phyloP scores from a whole-genome alignment of 139 green algal genomes.

The Picochlorum sp. region DNA sequence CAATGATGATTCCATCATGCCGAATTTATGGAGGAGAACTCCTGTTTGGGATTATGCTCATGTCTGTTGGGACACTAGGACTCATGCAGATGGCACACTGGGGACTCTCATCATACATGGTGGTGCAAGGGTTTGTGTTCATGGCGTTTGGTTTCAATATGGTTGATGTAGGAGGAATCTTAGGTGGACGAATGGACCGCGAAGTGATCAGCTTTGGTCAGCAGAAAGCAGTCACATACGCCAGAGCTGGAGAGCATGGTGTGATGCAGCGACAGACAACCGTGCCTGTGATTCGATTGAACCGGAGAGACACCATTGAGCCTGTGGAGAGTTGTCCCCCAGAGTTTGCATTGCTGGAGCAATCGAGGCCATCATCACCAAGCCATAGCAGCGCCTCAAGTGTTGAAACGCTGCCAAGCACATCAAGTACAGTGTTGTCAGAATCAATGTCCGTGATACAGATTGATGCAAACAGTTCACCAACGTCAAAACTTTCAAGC shows the following conservation, averaged over 20 bases:
- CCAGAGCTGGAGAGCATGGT: not conserved
- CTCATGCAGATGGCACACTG: slow-evolving; percentile 43
- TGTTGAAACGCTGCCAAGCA: not conserved
- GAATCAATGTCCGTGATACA: not conserved
- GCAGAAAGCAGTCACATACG: slow-evolving; percentile 6
- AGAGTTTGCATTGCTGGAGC: too few species aligned
- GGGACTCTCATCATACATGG: slow-evolving; percentile 61
- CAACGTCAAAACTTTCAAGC: not conserved
- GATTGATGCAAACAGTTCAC: not conserved
- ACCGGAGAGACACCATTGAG: not conserved
- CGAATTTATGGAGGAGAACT: slow-evolving; percentile 56
- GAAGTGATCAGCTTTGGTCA: slow-evolving; percentile 10
- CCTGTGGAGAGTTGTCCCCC: too few species aligned
- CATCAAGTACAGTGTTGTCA: not conserved
- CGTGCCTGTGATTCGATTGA: slow-evolving; percentile 4
- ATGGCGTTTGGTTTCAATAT: slow-evolving; percentile 66
- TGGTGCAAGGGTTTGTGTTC: slow-evolving; percentile 67
- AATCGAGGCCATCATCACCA: not conserved
- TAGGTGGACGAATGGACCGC: slow-evolving; percentile 41
- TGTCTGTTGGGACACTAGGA: slow-evolving; percentile 47
- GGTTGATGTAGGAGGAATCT: slow-evolving; percentile 52
- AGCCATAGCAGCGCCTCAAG: not conserved
- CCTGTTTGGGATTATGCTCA: slow-evolving; percentile 52
- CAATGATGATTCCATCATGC: slow-evolving; percentile 29
- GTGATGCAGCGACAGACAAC: not conserved